A percentile compares a stretch with the other conserved stretches of the same genome.
phyloP scores from a whole-genome alignment of 305 asterid species.

The Nicotiana rustica region DNA sequence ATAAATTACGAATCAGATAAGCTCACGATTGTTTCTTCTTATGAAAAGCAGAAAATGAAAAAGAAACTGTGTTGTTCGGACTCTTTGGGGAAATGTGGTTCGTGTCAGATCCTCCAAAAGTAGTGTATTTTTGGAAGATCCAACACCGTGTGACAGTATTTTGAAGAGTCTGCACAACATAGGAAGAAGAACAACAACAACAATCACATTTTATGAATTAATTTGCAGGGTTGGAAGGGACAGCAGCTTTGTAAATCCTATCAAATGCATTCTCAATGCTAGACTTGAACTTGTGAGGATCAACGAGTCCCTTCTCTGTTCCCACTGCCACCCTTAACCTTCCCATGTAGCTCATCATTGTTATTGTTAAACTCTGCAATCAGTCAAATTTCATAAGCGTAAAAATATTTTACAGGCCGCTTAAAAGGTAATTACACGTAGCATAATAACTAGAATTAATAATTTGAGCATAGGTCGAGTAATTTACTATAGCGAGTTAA shows the following conservation, averaged over 20 bases:
- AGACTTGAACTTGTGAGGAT: slow-evolving; percentile 54
- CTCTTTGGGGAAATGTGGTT: no score
- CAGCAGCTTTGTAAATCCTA: slow-evolving; percentile 52
- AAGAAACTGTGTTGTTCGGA: no score
- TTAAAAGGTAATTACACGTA: no score
- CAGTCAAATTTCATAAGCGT: neutral
- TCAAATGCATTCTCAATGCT: slow-evolving; percentile 58
- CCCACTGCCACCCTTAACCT: slow-evolving; percentile 57
- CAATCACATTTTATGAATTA: neutral
- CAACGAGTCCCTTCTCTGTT: slow-evolving; percentile 59
- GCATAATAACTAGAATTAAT: no score
- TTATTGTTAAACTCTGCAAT: slow-evolving; percentile 59
- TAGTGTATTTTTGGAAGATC: no score
- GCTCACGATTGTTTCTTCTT: neutral
- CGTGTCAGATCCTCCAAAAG: no score
- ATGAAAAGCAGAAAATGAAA: neutral
- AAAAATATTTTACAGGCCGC: neutral
- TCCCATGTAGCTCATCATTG: slow-evolving; percentile 66
- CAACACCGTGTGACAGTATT: accelerated
- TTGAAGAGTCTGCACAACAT: no score
- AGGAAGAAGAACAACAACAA: neutral
- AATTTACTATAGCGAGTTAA: no score
- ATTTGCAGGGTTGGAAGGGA: slow-evolving; percentile 18
- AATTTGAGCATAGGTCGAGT: no score
- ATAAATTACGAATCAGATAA: neutral